Evolutionary conservation across 2,329 filamentous ascomycete species (phyloP).

Genomic region (Cryphonectria parasitica): DNA sequence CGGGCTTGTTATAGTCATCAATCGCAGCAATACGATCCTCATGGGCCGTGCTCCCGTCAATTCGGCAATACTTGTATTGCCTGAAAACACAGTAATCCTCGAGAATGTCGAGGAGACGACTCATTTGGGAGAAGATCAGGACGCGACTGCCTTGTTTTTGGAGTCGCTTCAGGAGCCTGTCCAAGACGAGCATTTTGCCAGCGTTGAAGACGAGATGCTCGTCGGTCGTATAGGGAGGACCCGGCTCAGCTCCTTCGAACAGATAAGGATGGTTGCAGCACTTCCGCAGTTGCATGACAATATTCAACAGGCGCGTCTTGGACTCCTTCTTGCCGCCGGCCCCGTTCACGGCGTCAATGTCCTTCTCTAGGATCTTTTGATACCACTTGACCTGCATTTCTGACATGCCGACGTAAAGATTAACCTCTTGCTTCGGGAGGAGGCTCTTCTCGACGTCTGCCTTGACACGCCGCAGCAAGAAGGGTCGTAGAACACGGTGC

Average conservation of each 20-base stretch:
- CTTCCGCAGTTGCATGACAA: constrained; percentile 98
- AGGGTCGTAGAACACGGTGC: constrained; percentile 89
- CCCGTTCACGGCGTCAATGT: constrained; percentile 97
- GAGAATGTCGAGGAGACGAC: constrained; percentile 91
- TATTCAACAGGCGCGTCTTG: constrained; percentile 95
- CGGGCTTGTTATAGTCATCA: constrained; percentile 96
- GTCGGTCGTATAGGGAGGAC: constrained; percentile 96
- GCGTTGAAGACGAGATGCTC: constrained; percentile 93
- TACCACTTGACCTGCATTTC: constrained; percentile 99
- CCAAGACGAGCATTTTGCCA: constrained; percentile 96
- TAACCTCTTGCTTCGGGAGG: constrained; percentile 95
- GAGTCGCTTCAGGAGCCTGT: constrained; percentile 85
- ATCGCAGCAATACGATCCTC: constrained; percentile 98
- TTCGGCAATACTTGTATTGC: constrained; percentile 93
- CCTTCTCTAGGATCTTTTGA: constrained; percentile 97
- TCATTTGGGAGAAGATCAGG: constrained; percentile 99
- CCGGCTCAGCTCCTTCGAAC: constrained; percentile 95
- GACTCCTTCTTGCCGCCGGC: constrained; percentile 96
- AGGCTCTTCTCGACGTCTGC: constrained; percentile 97
- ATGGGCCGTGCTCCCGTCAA: constrained; percentile 94
- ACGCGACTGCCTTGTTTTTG: constrained; percentile 87
- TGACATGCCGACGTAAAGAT: constrained; percentile 96
- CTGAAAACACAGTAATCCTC: constrained; percentile 98
- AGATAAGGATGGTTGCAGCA: constrained; percentile 99
- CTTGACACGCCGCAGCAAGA: constrained; percentile 94